Evolutionary conservation across 257 asterid genomes (phyloP).

Genomic region (Nicotiana noctiflora): DNA sequence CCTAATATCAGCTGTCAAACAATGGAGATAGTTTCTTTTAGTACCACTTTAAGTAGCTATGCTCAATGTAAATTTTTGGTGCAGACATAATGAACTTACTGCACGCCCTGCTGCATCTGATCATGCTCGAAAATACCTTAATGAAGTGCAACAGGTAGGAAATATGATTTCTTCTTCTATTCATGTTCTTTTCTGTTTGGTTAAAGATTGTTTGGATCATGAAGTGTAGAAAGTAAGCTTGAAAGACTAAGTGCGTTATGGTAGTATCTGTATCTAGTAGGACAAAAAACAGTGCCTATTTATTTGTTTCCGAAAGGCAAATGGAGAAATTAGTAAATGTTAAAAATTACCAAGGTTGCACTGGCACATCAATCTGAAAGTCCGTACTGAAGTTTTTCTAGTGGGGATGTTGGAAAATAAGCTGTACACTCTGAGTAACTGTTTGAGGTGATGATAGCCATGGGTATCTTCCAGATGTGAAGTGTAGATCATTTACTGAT

Average conservation of each 20-base stretch:
- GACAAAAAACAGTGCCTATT: neutral
- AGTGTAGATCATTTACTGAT: neutral
- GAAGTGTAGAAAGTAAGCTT: neutral
- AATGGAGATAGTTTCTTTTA: neutral
- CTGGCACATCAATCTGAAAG: neutral
- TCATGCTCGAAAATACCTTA: conserved; percentile 58
- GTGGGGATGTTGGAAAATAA: neutral
- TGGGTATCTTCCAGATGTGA: conserved; percentile 1
- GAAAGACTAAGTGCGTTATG: neutral
- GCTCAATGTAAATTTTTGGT: conserved; percentile 9
- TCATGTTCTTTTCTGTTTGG: neutral
- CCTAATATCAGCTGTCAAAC: conserved; percentile 13
- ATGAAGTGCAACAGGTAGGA: conserved; percentile 65
- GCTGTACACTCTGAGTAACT: neutral
- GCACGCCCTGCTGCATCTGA: conserved; percentile 89
- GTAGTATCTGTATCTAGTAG: neutral
- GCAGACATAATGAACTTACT: conserved; percentile 72
- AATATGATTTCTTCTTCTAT: neutral
- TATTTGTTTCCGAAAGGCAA: neutral
- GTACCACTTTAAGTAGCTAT: neutral
- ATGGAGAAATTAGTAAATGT: neutral
- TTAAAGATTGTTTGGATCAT: neutral
- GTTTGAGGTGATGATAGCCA: neutral
- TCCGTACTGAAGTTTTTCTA: neutral
- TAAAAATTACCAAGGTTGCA: neutral